These are phyloP conservation scores for Thalassiosira livingstoniorum DNA, from an alignment of 352 stramenopile genomes.

Conservation along the genomic window DNA sequence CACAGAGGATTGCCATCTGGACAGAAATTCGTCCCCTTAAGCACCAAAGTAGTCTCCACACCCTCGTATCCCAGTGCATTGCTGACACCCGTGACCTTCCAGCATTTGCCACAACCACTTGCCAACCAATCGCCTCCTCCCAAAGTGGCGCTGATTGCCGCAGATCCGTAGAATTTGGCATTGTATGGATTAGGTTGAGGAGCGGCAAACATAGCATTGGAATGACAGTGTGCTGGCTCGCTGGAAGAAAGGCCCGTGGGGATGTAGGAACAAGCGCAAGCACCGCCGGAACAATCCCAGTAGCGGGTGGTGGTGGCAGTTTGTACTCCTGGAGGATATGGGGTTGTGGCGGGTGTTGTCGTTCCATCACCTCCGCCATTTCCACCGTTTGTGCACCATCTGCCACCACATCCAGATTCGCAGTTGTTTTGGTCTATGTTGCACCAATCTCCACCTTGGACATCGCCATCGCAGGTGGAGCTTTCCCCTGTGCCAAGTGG, in stretches of 20 bases:
- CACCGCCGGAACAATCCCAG: slow-evolving; percentile 62
- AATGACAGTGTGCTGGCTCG: slow-evolving; percentile 49
- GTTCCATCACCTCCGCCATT: not conserved
- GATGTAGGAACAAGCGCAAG: slow-evolving; percentile 57
- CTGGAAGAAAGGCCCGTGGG: slow-evolving; percentile 3
- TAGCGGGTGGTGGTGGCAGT: slow-evolving; percentile 54
- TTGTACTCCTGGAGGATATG: slow-evolving; percentile 6
- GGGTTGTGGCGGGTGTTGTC: not conserved
- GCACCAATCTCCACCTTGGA: slow-evolving; percentile 50
- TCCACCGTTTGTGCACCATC: slow-evolving; percentile 9
- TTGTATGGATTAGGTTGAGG: slow-evolving; percentile 49
- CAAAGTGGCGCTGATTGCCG: slow-evolving; percentile 51
- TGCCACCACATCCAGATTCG: slow-evolving; percentile 19
- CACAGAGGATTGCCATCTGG: slow-evolving; percentile 46
- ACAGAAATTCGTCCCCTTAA: slow-evolving; percentile 67
- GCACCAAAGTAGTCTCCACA: slow-evolving; percentile 48
- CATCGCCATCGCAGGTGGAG: slow-evolving; percentile 36
- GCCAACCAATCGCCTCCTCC: slow-evolving; percentile 55
- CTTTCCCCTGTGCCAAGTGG: slow-evolving; percentile 27
- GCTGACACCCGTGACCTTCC: slow-evolving; percentile 51
- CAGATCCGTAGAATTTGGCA: slow-evolving; percentile 63
- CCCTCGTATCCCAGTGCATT: slow-evolving; percentile 35
- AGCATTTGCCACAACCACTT: slow-evolving; percentile 63
- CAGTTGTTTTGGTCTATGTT: slow-evolving; percentile 38
- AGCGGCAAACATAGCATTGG: slow-evolving; percentile 67